These are phyloP conservation scores for Reticulascus tulasneorum DNA, from an alignment of 2,329 filamentous ascomycete genomes.

Conservation along the genomic window DNA sequence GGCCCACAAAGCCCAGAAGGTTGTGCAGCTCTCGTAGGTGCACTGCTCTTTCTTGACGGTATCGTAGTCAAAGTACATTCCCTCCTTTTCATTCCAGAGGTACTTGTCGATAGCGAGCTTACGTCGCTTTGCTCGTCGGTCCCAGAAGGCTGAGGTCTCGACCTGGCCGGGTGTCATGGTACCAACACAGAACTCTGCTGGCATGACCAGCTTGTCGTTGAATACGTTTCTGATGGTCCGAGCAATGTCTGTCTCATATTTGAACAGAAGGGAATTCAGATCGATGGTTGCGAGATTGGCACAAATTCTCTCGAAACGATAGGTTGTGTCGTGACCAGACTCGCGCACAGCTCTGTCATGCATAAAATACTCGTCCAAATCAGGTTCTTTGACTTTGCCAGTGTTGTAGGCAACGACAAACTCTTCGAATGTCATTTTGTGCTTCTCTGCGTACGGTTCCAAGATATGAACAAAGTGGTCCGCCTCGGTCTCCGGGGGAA, in stretches of 20 bases:
- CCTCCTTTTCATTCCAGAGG: slow-evolving; percentile 85
- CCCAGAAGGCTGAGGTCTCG: slow-evolving; percentile 85
- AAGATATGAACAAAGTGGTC: slow-evolving; percentile 82
- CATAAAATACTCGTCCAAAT: slow-evolving; percentile 91
- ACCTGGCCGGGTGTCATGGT: slow-evolving; percentile 63
- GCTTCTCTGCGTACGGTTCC: slow-evolving; percentile 76
- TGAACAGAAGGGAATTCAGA: slow-evolving; percentile 90
- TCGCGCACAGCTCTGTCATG: slow-evolving; percentile 95
- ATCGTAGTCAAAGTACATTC: slow-evolving; percentile 98
- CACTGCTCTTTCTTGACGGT: slow-evolving; percentile 76
- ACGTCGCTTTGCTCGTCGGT: slow-evolving; percentile 78
- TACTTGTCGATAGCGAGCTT: slow-evolving; percentile 87
- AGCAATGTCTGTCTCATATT: slow-evolving; percentile 93
- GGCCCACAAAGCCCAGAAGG: slow-evolving; percentile 97
- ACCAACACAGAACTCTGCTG: slow-evolving; percentile 73
- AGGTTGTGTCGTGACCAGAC: slow-evolving; percentile 94
- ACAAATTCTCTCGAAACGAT: slow-evolving; percentile 83
- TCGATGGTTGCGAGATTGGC: slow-evolving; percentile 91
- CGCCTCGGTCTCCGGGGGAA: slow-evolving; percentile 88
- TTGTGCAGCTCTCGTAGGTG: slow-evolving; percentile 86
- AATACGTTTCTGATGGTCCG: slow-evolving; percentile 82
- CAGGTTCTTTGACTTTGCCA: slow-evolving; percentile 71
- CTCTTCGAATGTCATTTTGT: slow-evolving; percentile 74
- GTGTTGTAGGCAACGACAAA: slow-evolving; percentile 89
- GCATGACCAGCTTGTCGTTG: slow-evolving; percentile 75